Conservation (phyloP, 2,329 filamentous ascomycete genomes). For the Hypoxylon sp. region DNA sequence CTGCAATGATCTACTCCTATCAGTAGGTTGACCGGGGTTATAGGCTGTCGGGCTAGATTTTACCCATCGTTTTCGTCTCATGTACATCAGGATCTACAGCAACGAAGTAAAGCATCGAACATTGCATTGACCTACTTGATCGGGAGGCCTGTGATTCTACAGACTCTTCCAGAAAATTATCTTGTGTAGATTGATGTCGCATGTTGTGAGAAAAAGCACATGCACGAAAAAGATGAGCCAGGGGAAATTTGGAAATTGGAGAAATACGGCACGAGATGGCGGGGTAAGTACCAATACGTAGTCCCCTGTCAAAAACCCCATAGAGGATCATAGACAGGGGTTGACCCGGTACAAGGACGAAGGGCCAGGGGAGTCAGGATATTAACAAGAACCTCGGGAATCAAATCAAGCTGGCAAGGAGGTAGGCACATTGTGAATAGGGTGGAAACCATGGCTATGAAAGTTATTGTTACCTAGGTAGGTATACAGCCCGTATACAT, state of each 20-base stretch:
- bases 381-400: constrained; percentile 33
- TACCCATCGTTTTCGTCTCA: constrained; percentile 35
- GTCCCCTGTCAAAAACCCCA: constrained; percentile 24
- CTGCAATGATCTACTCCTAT: constrained; percentile 29
- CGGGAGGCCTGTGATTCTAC: constrained; percentile 5
- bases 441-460: too few species aligned
- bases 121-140: constrained; percentile 16
- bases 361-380: constrained; percentile 13
- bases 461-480: too few species aligned
- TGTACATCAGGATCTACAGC: constrained; percentile 26
- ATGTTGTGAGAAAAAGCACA: constrained; percentile 7
- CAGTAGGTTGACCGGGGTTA: constrained; percentile 28
- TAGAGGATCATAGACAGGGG: constrained; percentile 16
- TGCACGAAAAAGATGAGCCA: constrained; percentile 20
- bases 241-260: constrained; percentile 28
- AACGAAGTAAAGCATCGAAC: background rate
- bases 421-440: too few species aligned
- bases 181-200: constrained; percentile 28
- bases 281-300: constrained; percentile 19
- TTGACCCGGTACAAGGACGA: constrained; percentile 28
- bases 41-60: constrained; percentile 35
- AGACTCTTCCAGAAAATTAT: constrained; percentile 32
- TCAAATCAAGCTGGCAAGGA: too few species aligned
- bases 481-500: too few species aligned
- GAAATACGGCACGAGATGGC: constrained; percentile 23